Evolutionary conservation across 164 flowering plant genomes (phyloP), one percentile per base, ranked within the genome.

Genomic region (Kalanchoe fedtschenkoi): DNA sequence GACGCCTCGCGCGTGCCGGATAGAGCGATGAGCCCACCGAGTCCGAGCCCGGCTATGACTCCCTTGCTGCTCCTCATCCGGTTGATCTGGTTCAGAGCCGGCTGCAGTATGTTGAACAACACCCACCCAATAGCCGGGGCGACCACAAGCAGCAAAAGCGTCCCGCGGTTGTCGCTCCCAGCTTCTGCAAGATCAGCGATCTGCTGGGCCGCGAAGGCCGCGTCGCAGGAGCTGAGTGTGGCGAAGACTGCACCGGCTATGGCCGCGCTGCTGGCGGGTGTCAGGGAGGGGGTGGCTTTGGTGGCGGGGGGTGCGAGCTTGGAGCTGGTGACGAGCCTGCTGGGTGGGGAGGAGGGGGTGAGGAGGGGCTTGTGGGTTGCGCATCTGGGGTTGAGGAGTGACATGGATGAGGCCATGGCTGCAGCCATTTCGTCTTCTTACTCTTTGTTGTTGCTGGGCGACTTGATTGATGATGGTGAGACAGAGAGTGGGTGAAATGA

Each of bases 51-150:
- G 17, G 8, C 32, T 15, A 51, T 51, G 32, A 51, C 32, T 24
- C 56, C 56, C 56, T 51, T 51, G 56, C 17, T 51, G 32, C 56
- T 81, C 75, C 81, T 85, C 98, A 92, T 92, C 69, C 58, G 78
- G 77, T 92, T 83, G 73, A 92, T 58, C 77, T 92, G 98, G 73
- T 92, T 92, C 80, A 92, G 63, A 65, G 96, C 98, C 14, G 92
- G 96, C 58, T 89, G 96, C 35, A 89, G 72, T 44, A 89, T 86
- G 35, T 85, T 85, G 78, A 75, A 87, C 29, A 80, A 83, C 16
- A 85, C 95, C 95, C 95, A 88, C 11, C 66, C 61, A 55, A 88
- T 66, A 41, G 95, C 95, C 0, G 91, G 89, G 7, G 83, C 62
- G 6, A 88, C 72, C 9, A 85, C 91, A 39, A 85, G 62, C 65